Evolutionary conservation across 257 asterid species (phyloP).

Genomic region (Cynanchum wilfordii): DNA sequence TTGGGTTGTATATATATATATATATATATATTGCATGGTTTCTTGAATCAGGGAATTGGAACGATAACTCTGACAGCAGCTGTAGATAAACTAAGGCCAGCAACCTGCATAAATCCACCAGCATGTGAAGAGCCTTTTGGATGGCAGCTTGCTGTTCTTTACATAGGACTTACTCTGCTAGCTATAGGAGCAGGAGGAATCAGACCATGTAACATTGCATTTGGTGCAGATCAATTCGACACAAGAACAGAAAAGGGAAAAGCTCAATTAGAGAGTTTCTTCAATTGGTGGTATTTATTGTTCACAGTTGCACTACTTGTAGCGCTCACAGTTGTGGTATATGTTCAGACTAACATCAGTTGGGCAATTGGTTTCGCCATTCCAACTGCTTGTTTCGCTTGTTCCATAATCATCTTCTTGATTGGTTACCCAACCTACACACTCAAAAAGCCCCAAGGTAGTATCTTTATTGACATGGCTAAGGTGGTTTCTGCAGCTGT

Average conservation of each 20-base stretch:
- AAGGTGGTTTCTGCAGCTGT: conserved; percentile 46
- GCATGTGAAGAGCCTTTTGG: conserved; percentile 41
- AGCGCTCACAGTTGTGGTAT: conserved; percentile 64
- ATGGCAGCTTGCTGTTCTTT: conserved; percentile 59
- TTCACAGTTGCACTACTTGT: conserved; percentile 68
- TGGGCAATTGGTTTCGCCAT: conserved; percentile 67
- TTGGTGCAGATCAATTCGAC: conserved; percentile 89
- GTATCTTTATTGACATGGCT: conserved; percentile 52
- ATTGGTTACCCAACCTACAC: conserved; percentile 52
- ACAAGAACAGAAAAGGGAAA: conserved; percentile 58
- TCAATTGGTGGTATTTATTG: conserved; percentile 87
- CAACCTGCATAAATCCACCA: conserved; percentile 29
- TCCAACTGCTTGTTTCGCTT: conserved; percentile 60
- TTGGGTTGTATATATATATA: too few relatives aligned
- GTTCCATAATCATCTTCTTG: conserved; percentile 50
- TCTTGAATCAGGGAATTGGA: conserved; percentile 49
- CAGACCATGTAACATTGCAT: conserved; percentile 83
- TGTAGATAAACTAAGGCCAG: conserved; percentile 48
- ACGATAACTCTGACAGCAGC: conserved; percentile 56
- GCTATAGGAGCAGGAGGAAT: conserved; percentile 77
- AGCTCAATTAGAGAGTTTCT: conserved; percentile 65
- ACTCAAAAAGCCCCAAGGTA: conserved; percentile 38
- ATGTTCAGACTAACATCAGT: conserved; percentile 69
- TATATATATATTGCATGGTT: too few relatives aligned
- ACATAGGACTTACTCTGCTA: conserved; percentile 46